Percentiles rank a stretch among this genome's conserved stretches.
Conservation (phyloP, 345 rosid genomes). For the Syzygium aqueum region DNA sequence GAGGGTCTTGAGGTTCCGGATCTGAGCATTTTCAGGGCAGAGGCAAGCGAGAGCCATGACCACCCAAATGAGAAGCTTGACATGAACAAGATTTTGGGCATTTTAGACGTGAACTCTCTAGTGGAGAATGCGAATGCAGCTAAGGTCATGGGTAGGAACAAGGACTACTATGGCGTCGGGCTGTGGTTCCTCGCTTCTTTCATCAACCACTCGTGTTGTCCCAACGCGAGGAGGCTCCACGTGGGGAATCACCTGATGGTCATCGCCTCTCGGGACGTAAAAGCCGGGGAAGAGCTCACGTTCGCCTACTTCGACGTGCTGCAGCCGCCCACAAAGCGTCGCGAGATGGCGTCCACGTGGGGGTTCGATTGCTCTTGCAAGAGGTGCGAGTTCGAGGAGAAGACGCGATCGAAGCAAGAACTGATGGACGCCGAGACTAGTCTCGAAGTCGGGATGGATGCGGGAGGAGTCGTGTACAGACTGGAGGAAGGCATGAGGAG, state of each 20-base stretch:
- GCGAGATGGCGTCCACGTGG: conserved; percentile 60
- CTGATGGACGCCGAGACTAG: conserved; percentile 43
- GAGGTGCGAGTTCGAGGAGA: conserved; percentile 64
- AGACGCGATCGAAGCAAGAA: conserved; percentile 31
- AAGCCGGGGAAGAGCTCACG: conserved; percentile 77
- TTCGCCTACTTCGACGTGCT: conserved; percentile 62
- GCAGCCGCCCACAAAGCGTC: conserved; percentile 38
- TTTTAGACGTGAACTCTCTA: conserved; percentile 77
- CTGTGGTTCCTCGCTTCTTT: conserved; percentile 71
- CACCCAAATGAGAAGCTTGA: conserved; percentile 19
- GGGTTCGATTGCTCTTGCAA: conserved; percentile 60
- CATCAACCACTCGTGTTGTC: conserved; percentile 74
- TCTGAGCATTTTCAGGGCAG: conserved; percentile 45
- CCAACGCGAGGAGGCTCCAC: conserved; percentile 68
- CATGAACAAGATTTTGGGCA: conserved; percentile 40
- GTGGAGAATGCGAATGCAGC: conserved; percentile 78
- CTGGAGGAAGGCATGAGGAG: conserved; percentile 72
- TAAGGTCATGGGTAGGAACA: conserved; percentile 68
- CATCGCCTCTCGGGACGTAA: conserved; percentile 69
- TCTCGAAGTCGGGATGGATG: conserved; percentile 50
- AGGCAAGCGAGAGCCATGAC: conserved; percentile 13
- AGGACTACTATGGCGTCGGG: conserved; percentile 70
- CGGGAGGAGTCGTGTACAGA: conserved; percentile 36
- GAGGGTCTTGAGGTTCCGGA: conserved; percentile 46
- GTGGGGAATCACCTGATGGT: conserved; percentile 59